Percentiles rank a stretch among this genome's conserved stretches.
These are phyloP conservation scores for Paecilomyces fulvus DNA, from an alignment of 2,329 filamentous ascomycete species.

Conservation along the genomic window DNA sequence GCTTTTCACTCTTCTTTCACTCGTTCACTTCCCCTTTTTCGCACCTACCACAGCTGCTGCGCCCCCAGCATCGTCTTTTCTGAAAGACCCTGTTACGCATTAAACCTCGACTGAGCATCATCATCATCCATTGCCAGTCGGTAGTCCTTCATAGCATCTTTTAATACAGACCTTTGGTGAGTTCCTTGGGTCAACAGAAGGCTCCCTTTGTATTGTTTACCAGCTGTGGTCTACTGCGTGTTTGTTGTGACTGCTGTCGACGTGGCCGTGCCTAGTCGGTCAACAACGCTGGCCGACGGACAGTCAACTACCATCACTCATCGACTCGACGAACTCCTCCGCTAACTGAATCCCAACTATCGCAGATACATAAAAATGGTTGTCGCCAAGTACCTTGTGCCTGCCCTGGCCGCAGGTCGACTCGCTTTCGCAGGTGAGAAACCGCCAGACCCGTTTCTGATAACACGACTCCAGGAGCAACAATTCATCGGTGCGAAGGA, in stretches of 20 bases:
- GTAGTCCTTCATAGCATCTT: constrained; percentile 4
- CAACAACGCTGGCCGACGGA: not conserved
- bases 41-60: constrained; percentile 18
- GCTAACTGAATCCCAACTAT: not conserved
- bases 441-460: not conserved
- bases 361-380: constrained; percentile 34
- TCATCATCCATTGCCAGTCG: constrained; percentile 1
- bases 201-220: constrained; percentile 6
- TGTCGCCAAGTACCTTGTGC: constrained; percentile 48
- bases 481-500: not conserved
- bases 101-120: constrained; percentile 1
- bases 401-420: constrained; percentile 47
- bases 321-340: not conserved
- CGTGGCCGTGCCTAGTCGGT: not conserved
- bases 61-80: constrained; percentile 12
- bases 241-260: not conserved
- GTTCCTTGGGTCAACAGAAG: not conserved
- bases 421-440: constrained; percentile 41
- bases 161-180: constrained; percentile 6
- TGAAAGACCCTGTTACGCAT: constrained; percentile 1
- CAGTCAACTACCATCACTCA: not conserved
- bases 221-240: not conserved
- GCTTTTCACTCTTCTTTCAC: constrained; percentile 20
- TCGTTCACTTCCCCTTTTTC: constrained; percentile 23
- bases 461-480: too few relatives aligned